Percentiles rank a stretch among this genome's conserved stretches.
Conservation (phyloP, 345 rosid genomes). For the Linum usitatissimum region DNA sequence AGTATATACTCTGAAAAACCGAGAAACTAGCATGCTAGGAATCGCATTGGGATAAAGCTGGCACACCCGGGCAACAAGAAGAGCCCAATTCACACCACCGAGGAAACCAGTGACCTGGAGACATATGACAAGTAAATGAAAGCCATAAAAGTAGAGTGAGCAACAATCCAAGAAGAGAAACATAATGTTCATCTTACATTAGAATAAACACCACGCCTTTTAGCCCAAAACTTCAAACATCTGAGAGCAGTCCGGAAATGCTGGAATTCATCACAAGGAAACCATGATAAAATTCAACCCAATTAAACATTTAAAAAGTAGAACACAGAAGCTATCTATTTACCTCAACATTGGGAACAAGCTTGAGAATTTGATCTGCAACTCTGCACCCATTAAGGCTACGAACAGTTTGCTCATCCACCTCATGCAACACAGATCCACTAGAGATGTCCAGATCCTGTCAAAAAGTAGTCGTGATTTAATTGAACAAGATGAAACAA, state of each 20-base stretch:
- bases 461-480: background rate
- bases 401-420: conserved; percentile 2
- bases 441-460: conserved; percentile 23
- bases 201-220: conserved; percentile 6
- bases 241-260: conserved; percentile 3
- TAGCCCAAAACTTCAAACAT: conserved; percentile 7
- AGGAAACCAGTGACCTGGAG: conserved; percentile 6
- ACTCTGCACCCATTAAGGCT: conserved; percentile 5
- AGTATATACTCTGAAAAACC: background rate
- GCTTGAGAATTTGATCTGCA: conserved; percentile 7
- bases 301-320: background rate
- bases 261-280: background rate
- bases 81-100: conserved; percentile 5
- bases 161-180: background rate
- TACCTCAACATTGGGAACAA: conserved; percentile 8
- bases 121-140: background rate
- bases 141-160: background rate
- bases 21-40: conserved; percentile 3
- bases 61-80: conserved; percentile 6
- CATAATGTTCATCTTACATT: background rate
- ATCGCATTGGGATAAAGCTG: conserved; percentile 6
- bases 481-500: conserved; percentile 4
- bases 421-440: conserved; percentile 1
- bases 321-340: background rate
- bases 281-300: background rate